These are phyloP conservation scores for Stropharia rugosoannulata DNA, from an alignment of 768 basidiomycete genomes.

Conservation along the genomic window DNA sequence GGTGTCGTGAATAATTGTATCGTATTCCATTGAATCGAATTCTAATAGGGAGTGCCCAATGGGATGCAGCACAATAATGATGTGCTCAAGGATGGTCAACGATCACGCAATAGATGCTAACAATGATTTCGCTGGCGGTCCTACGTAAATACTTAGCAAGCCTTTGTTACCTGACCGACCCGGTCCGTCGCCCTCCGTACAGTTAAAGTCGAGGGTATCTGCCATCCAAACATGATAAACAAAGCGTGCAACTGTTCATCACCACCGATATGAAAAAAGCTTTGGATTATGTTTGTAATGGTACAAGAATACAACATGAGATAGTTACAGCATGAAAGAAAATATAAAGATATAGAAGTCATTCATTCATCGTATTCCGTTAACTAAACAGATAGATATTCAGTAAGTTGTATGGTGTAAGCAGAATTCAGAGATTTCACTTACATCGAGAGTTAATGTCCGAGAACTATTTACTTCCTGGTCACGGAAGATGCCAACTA, in stretches of 20 bases:
- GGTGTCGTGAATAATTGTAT: conserved; percentile 1
- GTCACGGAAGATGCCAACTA: conserved; percentile 93
- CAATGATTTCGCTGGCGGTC: background rate
- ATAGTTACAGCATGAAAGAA: conserved; percentile 3
- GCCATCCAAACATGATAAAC: no score
- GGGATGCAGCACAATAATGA: conserved; percentile 15
- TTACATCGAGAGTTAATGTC: conserved; percentile 89
- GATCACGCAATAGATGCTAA: conserved; percentile 48
- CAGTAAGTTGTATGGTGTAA: conserved; percentile 43
- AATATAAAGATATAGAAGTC: background rate
- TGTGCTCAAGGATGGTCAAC: conserved; percentile 41
- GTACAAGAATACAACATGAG: conserved; percentile 7
- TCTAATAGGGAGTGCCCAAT: conserved; percentile 9
- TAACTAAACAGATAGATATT: conserved; percentile 37
- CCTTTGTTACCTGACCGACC: background rate
- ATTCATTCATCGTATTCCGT: background rate
- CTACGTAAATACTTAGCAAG: conserved; percentile 6
- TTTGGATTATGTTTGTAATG: background rate
- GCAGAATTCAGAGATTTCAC: conserved; percentile 16
- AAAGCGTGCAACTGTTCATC: background rate
- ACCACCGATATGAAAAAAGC: background rate
- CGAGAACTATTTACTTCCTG: conserved; percentile 92
- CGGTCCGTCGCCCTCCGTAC: background rate
- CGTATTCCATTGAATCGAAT: background rate
- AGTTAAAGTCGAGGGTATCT: no score